Evolutionary conservation across 2,329 filamentous ascomycete species (phyloP).

Genomic region (Metarhizium humberi): DNA sequence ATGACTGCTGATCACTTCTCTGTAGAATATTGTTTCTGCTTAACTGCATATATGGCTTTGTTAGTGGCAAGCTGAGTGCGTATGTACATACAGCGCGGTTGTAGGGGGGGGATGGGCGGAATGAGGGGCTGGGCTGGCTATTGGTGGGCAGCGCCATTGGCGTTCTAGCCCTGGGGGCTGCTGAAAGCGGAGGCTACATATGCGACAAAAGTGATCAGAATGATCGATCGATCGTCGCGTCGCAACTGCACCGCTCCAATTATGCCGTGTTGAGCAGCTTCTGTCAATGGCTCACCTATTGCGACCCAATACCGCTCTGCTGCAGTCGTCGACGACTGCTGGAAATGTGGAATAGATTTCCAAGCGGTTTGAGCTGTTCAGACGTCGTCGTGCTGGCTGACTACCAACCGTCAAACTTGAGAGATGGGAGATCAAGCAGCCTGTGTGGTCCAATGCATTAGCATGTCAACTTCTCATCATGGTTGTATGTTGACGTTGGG

Average conservation of each 20-base stretch:
- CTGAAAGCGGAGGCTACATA: not conserved
- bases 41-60: not conserved
- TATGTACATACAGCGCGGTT: not conserved
- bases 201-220: not conserved
- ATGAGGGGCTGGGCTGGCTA: not conserved
- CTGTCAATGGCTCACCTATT: not conserved
- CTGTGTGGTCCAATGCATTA: not conserved
- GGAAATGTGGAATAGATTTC: not conserved
- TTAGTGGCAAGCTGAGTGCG: not conserved
- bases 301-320: not conserved
- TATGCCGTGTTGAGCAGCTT: not conserved
- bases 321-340: not conserved
- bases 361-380: not conserved
- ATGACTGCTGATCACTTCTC: not conserved
- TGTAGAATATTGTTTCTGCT: not conserved
- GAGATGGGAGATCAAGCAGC: not conserved
- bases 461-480: not conserved
- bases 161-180: not conserved
- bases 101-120: not conserved
- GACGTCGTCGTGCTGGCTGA: not conserved
- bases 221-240: slow-evolving; percentile 4
- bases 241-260: not conserved
- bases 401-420: not conserved
- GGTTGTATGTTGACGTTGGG: not conserved
- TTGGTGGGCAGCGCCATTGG: not conserved